These are phyloP conservation scores for Paramyrothecium roridum DNA, from an alignment of 2,329 filamentous ascomycete species.

Conservation along the genomic window DNA sequence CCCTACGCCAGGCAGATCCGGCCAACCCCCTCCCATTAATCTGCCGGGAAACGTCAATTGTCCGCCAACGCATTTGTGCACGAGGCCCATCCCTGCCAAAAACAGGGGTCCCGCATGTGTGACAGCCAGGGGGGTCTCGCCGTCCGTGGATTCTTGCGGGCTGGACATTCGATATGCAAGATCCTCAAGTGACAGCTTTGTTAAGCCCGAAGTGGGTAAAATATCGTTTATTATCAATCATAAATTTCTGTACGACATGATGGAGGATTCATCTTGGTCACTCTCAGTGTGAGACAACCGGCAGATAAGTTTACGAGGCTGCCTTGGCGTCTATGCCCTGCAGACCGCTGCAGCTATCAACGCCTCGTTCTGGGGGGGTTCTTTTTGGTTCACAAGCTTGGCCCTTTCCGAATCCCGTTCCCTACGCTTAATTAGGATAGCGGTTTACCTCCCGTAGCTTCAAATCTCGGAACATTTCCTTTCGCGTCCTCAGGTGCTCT, in stretches of 20 bases:
- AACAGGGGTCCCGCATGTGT: not conserved
- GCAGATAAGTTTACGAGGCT: not conserved
- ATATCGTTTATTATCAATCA: not conserved
- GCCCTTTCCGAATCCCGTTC: too few species aligned
- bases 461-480: too few species aligned
- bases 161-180: not conserved
- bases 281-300: not conserved
- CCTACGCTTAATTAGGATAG: too few species aligned
- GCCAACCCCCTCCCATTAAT: not conserved
- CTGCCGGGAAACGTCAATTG: not conserved
- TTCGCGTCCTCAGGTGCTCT: constrained; percentile 15
- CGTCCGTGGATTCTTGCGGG: not conserved
- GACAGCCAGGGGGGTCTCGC: not conserved
- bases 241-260: not conserved
- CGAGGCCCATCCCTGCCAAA: not conserved
- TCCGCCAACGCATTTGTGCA: not conserved
- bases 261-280: not conserved
- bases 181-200: not conserved
- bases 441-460: too few species aligned
- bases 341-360: not conserved
- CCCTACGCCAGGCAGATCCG: not conserved
- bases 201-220: not conserved
- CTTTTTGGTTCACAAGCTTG: too few species aligned
- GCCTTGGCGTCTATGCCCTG: not conserved
- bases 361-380: not conserved